Percentiles rank a stretch among this genome's conserved stretches.
Evolutionary conservation across 2,329 filamentous ascomycete species (phyloP).

Genomic region (Penicillium sp.): DNA sequence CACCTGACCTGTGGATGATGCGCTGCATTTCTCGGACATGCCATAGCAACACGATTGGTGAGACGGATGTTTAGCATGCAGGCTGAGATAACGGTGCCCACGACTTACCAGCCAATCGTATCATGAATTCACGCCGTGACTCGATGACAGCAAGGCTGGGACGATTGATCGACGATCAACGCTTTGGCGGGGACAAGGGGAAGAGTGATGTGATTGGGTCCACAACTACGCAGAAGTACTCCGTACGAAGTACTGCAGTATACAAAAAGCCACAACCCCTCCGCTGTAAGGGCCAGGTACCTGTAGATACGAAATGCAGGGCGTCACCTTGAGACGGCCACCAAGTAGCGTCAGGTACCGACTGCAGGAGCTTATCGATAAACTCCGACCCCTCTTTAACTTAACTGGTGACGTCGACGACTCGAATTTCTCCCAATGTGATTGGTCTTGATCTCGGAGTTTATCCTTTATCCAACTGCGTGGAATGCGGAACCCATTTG

Average conservation of each 20-base stretch:
- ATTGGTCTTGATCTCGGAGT: background rate
- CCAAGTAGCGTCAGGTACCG: slow-evolving; percentile 24
- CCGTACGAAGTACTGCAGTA: no score
- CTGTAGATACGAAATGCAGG: slow-evolving; percentile 23
- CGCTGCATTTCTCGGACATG: slow-evolving; percentile 8
- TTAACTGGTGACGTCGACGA: background rate
- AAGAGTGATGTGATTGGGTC: slow-evolving; percentile 1
- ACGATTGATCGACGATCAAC: slow-evolving; percentile 2
- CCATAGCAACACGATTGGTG: background rate
- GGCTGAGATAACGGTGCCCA: slow-evolving; percentile 3
- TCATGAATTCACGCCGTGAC: background rate
- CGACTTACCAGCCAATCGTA: background rate
- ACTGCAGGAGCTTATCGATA: slow-evolving; percentile 24
- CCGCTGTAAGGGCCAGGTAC: slow-evolving; percentile 15
- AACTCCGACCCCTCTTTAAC: background rate
- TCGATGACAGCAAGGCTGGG: slow-evolving; percentile 3
- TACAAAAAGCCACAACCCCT: background rate
- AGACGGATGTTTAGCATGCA: background rate
- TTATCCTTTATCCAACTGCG: background rate
- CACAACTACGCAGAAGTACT: background rate
- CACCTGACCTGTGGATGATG: slow-evolving; percentile 18
- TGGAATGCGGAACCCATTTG: no score
- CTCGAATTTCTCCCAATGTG: background rate
- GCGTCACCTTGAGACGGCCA: slow-evolving; percentile 12
- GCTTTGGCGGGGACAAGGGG: background rate